These are phyloP conservation scores for Cladophialophora yegresii DNA, from an alignment of 2,329 filamentous ascomycete genomes.

Conservation along the genomic window DNA sequence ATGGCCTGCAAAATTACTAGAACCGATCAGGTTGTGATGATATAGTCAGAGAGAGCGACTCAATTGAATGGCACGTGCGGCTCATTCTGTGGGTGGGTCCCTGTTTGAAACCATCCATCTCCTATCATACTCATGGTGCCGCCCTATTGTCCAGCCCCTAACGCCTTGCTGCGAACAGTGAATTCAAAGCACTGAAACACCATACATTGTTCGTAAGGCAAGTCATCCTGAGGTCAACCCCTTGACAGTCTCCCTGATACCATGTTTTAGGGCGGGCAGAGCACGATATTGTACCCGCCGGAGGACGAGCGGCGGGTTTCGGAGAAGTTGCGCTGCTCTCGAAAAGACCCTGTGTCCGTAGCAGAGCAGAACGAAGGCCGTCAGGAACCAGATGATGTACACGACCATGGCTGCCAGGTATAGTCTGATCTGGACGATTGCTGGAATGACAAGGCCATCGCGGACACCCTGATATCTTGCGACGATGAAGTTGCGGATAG, in stretches of 20 bases:
- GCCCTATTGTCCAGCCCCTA: not conserved
- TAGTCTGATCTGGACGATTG: slow-evolving; percentile 39
- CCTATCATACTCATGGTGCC: not conserved
- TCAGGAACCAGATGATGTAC: slow-evolving; percentile 44
- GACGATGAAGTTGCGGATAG: slow-evolving; percentile 36
- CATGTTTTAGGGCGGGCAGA: slow-evolving; percentile 17
- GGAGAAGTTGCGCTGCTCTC: slow-evolving; percentile 11
- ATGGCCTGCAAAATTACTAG: not conserved
- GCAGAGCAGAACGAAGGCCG: slow-evolving; percentile 43
- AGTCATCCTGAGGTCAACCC: not conserved
- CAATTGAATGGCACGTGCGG: not conserved
- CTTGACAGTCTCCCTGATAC: slow-evolving; percentile 16
- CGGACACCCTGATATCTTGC: slow-evolving; percentile 31
- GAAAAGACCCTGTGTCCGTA: slow-evolving; percentile 39
- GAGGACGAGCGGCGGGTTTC: slow-evolving; percentile 15
- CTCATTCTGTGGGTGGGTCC: not conserved
- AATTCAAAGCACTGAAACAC: not conserved
- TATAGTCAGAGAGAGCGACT: not conserved
- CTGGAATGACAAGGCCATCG: slow-evolving; percentile 26
- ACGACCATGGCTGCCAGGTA: slow-evolving; percentile 41
- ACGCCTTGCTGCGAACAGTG: not conserved
- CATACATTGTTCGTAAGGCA: not conserved
- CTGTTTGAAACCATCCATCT: not conserved
- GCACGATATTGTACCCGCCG: slow-evolving; percentile 14
- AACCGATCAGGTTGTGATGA: not conserved